These are phyloP conservation scores for Hansenula sp. DNA, from an alignment of 1,139 yeast species.

Conservation along the genomic window DNA sequence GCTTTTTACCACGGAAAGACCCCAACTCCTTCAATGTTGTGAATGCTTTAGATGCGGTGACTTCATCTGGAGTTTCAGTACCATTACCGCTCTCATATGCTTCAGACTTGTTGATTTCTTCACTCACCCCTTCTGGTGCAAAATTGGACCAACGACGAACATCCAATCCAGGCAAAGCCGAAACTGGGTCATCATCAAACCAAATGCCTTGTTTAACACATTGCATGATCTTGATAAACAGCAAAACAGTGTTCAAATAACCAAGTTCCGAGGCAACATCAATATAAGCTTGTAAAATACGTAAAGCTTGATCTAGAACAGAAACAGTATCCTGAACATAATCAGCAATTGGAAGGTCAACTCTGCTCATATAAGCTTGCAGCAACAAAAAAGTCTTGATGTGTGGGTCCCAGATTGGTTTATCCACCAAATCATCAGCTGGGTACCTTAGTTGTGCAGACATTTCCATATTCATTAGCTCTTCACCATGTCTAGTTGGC, in stretches of 20 bases:
- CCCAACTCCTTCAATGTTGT: conserved; percentile 14
- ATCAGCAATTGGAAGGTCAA: conserved; percentile 91
- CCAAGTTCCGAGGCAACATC: conserved; percentile 90
- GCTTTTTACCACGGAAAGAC: conserved; percentile 12
- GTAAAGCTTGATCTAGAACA: conserved; percentile 88
- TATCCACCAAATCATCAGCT: conserved; percentile 49
- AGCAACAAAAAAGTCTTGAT: conserved; percentile 81
- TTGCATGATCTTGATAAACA: conserved; percentile 70
- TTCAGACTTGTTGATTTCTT: conserved; percentile 8
- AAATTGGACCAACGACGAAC: conserved; percentile 29
- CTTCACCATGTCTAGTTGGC: conserved; percentile 95
- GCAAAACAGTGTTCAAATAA: conserved; percentile 54
- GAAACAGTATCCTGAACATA: conserved; percentile 92
- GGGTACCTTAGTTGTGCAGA: conserved; percentile 78
- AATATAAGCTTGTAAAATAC: conserved; percentile 88
- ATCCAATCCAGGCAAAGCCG: conserved; percentile 67
- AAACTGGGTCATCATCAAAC: conserved; percentile 74
- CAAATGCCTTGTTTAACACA: conserved; percentile 86
- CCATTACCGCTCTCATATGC: too few relatives aligned
- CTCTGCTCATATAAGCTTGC: conserved; percentile 83
- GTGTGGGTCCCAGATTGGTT: conserved; percentile 93
- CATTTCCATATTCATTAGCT: conserved; percentile 84
- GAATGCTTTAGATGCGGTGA: conserved; percentile 1
- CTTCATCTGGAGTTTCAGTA: not conserved
- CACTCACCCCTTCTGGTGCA: conserved; percentile 25